These are phyloP conservation scores for Alternaria conjuncta DNA, from an alignment of 2,329 filamentous ascomycete genomes.

Conservation along the genomic window DNA sequence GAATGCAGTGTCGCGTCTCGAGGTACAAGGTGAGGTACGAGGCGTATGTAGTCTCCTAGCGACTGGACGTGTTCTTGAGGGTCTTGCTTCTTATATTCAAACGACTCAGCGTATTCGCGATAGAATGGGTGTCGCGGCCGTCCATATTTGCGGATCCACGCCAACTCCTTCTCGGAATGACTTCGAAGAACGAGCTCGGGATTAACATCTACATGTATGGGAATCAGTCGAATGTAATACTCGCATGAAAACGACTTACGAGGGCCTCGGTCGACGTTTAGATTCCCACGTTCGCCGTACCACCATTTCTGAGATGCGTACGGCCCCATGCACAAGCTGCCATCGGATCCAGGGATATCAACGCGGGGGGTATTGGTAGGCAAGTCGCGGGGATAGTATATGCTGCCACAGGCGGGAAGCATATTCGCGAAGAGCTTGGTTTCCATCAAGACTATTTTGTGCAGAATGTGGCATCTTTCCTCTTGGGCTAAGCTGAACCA, in stretches of 20 bases:
- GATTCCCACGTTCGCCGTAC: conserved; percentile 22
- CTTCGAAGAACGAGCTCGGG: conserved; percentile 23
- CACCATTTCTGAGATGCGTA: conserved; percentile 27
- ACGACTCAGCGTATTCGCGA: conserved; percentile 28
- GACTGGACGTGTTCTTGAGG: conserved; percentile 21
- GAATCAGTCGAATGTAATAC: neutral
- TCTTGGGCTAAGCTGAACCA: conserved; percentile 30
- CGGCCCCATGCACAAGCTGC: conserved; percentile 30
- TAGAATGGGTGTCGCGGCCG: conserved; percentile 26
- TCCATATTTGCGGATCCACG: conserved; percentile 29
- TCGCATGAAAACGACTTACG: conserved; percentile 13
- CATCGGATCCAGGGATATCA: conserved; percentile 15
- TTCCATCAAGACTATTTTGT: conserved; percentile 27
- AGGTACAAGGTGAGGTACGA: conserved; percentile 32
- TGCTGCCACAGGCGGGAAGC: conserved; percentile 32
- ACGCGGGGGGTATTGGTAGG: conserved; percentile 3
- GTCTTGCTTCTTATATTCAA: conserved; percentile 29
- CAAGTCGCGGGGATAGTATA: conserved; percentile 28
- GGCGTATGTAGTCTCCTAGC: conserved; percentile 21
- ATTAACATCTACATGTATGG: conserved; percentile 12
- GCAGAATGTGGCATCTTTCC: conserved; percentile 24
- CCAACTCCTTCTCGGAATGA: conserved; percentile 32
- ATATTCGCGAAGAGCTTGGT: conserved; percentile 22
- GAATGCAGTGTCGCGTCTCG: conserved; percentile 13
- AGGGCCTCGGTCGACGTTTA: conserved; percentile 30